phyloP scores from a whole-genome alignment of 495 filamentous ascomycete species.

The Immersiella caudata region DNA sequence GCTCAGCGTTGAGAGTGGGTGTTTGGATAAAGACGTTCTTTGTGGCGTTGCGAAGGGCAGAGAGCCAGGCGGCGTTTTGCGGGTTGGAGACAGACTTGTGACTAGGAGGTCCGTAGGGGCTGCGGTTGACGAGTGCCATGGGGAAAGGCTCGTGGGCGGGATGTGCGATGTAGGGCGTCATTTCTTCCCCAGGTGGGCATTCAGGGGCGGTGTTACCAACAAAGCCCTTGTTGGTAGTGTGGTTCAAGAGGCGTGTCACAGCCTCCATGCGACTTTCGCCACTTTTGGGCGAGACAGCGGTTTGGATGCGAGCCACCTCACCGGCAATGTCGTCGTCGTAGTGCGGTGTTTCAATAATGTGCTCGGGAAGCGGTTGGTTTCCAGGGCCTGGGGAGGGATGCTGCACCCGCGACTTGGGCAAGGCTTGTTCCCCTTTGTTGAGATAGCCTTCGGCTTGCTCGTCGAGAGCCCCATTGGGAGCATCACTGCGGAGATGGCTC shows the following conservation, averaged over 20 bases:
- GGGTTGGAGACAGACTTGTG: conserved; percentile 62
- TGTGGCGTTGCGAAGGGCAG: conserved; percentile 64
- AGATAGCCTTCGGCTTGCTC: conserved; percentile 16
- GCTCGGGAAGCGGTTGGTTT: conserved; percentile 51
- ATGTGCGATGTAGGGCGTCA: conserved; percentile 65
- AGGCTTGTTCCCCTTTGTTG: conserved; percentile 26
- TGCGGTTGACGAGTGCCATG: conserved; percentile 71
- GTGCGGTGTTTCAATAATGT: conserved; percentile 59
- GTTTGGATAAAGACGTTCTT: conserved; percentile 71
- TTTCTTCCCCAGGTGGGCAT: conserved; percentile 50
- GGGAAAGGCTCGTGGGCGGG: conserved; percentile 60
- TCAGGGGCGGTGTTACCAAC: conserved; percentile 56
- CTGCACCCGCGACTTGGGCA: conserved; percentile 32
- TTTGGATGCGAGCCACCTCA: conserved; percentile 64
- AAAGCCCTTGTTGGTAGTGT: conserved; percentile 57
- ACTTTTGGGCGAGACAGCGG: conserved; percentile 48
- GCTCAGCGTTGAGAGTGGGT: conserved; percentile 73
- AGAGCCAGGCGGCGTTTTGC: conserved; percentile 73
- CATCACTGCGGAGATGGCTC: conserved; percentile 6
- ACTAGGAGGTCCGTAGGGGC: conserved; percentile 65
- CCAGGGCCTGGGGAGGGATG: conserved; percentile 26
- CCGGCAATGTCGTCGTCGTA: conserved; percentile 62
- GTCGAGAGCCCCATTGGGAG: conserved; percentile 20
- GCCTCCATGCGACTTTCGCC: conserved; percentile 58
- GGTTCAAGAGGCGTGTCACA: conserved; percentile 66